phyloP scores from a whole-genome alignment of 805 yeast species.

The Kurtzmaniella fragi region DNA sequence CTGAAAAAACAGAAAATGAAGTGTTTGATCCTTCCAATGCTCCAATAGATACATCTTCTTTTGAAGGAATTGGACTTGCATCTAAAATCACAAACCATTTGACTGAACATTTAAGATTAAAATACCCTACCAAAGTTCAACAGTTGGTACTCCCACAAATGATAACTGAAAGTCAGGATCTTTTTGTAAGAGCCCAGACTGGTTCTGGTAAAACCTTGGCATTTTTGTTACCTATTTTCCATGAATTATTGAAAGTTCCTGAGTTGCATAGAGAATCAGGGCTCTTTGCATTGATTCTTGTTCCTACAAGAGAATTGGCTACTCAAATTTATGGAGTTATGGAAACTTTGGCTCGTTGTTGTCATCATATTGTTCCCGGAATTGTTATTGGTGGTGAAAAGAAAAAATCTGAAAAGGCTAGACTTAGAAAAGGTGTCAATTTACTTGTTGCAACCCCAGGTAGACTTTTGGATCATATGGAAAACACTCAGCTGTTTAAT shows the following conservation, averaged over 20 bases:
- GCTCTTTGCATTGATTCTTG: constrained; percentile 78
- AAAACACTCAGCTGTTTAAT: constrained; percentile 75
- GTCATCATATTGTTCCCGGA: constrained; percentile 91
- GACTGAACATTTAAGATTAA: constrained; percentile 48
- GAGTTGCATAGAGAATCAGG: constrained; percentile 62
- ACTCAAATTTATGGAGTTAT: constrained; percentile 81
- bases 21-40: constrained; percentile 73
- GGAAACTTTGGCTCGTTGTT: constrained; percentile 65
- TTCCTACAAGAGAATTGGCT: constrained; percentile 95
- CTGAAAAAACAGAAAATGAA: constrained; percentile 7
- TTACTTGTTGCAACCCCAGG: constrained; percentile 98
- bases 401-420: constrained; percentile 93
- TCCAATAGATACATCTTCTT: constrained; percentile 70
- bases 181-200: constrained; percentile 93
- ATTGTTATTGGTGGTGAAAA: constrained; percentile 97
- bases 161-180: constrained; percentile 46
- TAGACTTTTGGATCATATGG: constrained; percentile 88
- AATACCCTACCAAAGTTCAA: constrained; percentile 84
- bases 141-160: constrained; percentile 69
- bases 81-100: constrained; percentile 50
- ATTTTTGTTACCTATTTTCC: constrained; percentile 77
- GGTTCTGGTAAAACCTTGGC: constrained; percentile 97
- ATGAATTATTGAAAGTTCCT: constrained; percentile 56
- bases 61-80: constrained; percentile 66
- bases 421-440: constrained; percentile 93